Evolutionary conservation across 306 rosid genomes (phyloP), one percentile per base, ranked within the genome.

Genomic region (Gynostemma pentaphyllum): DNA sequence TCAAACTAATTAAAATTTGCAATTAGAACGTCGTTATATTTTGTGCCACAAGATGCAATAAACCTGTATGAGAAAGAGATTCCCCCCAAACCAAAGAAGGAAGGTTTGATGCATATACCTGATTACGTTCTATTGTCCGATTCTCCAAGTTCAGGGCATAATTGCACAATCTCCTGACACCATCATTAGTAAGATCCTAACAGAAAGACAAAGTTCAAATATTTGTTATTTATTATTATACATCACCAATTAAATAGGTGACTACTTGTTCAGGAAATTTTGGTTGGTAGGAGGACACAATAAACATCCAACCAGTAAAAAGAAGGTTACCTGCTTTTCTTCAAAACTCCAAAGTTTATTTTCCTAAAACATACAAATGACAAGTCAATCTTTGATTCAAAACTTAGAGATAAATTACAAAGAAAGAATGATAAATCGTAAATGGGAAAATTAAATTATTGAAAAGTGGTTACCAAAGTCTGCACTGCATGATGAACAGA

Each of bases 251-350:
- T 24, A 16, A 4, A 5, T 23, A 44, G 52, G n/a, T 1, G 55
- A 45, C 28, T 30, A 28, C 15, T 18, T 1, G 45, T 29, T 12
- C 15, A 32, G 9, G 50, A 26, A 61, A 41, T 36, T n/a, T n/a
- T n/a, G n/a, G n/a, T n/a, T n/a, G 14, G 22, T 9, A 23, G 23
- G 39, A 39, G 41, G n/a, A 60, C 14, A 29, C 13, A 19, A 40
- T 7, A 60, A 40, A 9, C 49, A 60, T 23, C 47, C 37, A 41
- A 15, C 36, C 0, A 39, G 44, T 10, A 13, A 46, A 6, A 26
- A 39, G 9, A 39, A 48, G 57, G 57, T 22, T 80, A 92, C 99
- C 99, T 88, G 96, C 61, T 84, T 88, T 75, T 72, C 83, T 79
- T 82, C 99, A 48, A 92, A 80, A 66, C 72, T 80, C 67, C 64